phyloP scores from a whole-genome alignment of 495 filamentous ascomycete genomes.

The Trichoderma asperelloides region DNA sequence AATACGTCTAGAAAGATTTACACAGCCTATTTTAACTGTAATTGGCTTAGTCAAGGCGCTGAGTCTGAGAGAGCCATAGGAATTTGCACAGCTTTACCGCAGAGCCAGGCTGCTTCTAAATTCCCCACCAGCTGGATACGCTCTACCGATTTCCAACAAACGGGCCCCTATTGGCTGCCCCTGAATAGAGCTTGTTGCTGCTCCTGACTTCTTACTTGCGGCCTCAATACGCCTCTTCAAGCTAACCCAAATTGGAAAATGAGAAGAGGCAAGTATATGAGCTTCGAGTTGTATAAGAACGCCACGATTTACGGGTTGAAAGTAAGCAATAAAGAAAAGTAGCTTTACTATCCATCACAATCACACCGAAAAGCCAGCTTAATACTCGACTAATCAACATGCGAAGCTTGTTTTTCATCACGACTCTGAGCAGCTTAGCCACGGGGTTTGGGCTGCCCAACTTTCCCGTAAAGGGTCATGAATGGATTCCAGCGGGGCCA shows the following conservation, averaged over 20 bases:
- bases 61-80: neutral
- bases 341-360: neutral
- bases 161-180: neutral
- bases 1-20: neutral
- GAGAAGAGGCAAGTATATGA: neutral
- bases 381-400: neutral
- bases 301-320: neutral
- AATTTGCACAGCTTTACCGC: neutral
- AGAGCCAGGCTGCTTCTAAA: neutral
- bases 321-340: neutral
- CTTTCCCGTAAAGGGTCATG: slow-evolving; percentile 13
- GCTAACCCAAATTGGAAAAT: neutral
- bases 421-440: slow-evolving; percentile 9
- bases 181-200: neutral
- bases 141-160: neutral
- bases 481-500: slow-evolving; percentile 9
- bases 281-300: neutral
- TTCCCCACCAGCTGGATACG: neutral
- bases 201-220: no score
- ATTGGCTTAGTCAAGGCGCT: neutral
- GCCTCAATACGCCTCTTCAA: neutral
- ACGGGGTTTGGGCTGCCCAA: neutral
- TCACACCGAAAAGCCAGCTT: neutral
- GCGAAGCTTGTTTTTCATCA: slow-evolving; percentile 2
- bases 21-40: neutral